These are phyloP conservation scores for Daldinia loculata DNA, from an alignment of 495 filamentous ascomycete species.

Conservation along the genomic window DNA sequence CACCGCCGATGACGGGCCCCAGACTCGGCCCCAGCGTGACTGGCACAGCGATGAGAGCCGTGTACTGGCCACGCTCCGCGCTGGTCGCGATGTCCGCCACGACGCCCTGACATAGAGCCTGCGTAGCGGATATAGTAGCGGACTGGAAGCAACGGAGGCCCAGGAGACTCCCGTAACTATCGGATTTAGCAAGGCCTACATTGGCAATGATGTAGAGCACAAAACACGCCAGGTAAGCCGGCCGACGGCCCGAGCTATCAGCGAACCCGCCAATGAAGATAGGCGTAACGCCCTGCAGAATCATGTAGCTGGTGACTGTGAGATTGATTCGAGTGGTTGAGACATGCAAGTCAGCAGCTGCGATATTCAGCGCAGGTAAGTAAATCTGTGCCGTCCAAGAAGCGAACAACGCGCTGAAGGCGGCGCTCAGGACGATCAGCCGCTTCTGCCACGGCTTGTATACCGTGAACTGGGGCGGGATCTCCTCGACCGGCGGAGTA, in stretches of 20 bases:
- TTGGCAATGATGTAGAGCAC: slow-evolving; percentile 65
- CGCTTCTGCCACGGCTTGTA: slow-evolving; percentile 65
- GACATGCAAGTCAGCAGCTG: slow-evolving; percentile 62
- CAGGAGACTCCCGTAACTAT: slow-evolving; percentile 60
- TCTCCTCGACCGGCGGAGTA: slow-evolving; percentile 42
- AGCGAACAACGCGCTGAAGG: slow-evolving; percentile 70
- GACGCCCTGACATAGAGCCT: slow-evolving; percentile 64
- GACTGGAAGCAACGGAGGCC: slow-evolving; percentile 65
- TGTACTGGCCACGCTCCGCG: slow-evolving; percentile 61
- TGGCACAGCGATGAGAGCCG: slow-evolving; percentile 51
- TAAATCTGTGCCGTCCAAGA: slow-evolving; percentile 75
- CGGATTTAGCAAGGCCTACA: slow-evolving; percentile 61
- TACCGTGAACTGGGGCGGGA: slow-evolving; percentile 56
- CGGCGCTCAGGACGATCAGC: slow-evolving; percentile 68
- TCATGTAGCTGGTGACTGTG: slow-evolving; percentile 67
- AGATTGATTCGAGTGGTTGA: slow-evolving; percentile 66
- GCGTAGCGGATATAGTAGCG: slow-evolving; percentile 59
- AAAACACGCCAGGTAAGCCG: slow-evolving; percentile 63
- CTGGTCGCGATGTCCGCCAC: slow-evolving; percentile 63
- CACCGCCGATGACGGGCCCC: slow-evolving; percentile 69
- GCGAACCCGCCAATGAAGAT: slow-evolving; percentile 65
- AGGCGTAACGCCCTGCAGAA: slow-evolving; percentile 67
- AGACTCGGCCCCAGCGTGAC: slow-evolving; percentile 59
- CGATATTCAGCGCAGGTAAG: slow-evolving; percentile 68
- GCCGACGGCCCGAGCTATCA: slow-evolving; percentile 63